Evolutionary conservation across 2,329 filamentous ascomycete genomes (phyloP).

Genomic region (Colletotrichum theobromicola): DNA sequence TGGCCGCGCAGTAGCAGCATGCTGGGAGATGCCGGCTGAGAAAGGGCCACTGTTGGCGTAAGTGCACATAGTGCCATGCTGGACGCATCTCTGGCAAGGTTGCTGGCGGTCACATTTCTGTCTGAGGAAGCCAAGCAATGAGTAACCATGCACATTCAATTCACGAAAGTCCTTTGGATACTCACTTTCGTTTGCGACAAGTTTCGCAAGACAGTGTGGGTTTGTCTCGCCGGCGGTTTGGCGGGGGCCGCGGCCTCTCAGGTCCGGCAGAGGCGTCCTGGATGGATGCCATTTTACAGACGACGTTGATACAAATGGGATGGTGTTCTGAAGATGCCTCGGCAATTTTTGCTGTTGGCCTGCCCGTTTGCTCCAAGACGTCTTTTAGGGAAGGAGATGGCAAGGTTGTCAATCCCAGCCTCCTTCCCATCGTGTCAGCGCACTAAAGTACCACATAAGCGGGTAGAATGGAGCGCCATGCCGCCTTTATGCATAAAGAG

Average conservation of each 20-base stretch:
- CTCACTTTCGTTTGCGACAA: conserved; percentile 39
- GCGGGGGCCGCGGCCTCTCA: background rate
- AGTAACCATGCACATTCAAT: background rate
- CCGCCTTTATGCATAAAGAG: background rate
- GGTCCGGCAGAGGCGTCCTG: background rate
- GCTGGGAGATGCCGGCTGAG: background rate
- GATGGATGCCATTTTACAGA: background rate
- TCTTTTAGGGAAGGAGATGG: background rate
- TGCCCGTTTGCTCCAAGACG: too few relatives aligned
- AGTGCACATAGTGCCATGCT: conserved; percentile 26
- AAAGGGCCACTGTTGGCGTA: conserved; percentile 23
- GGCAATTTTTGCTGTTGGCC: background rate
- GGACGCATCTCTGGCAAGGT: conserved; percentile 27
- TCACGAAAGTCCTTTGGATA: too few relatives aligned
- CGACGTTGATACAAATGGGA: background rate
- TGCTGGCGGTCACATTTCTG: conserved; percentile 27
- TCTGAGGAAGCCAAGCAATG: conserved; percentile 4
- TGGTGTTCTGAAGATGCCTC: background rate
- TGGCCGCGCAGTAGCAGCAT: background rate
- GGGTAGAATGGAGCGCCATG: background rate
- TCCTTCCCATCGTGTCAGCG: background rate
- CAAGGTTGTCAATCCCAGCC: background rate
- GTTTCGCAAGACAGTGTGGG: conserved; percentile 37
- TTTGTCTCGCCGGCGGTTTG: conserved; percentile 36
- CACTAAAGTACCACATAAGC: background rate